Base-by-base conservation (phyloP, 495 filamentous ascomycete species). In the Cairneyella variabilis region DNA sequence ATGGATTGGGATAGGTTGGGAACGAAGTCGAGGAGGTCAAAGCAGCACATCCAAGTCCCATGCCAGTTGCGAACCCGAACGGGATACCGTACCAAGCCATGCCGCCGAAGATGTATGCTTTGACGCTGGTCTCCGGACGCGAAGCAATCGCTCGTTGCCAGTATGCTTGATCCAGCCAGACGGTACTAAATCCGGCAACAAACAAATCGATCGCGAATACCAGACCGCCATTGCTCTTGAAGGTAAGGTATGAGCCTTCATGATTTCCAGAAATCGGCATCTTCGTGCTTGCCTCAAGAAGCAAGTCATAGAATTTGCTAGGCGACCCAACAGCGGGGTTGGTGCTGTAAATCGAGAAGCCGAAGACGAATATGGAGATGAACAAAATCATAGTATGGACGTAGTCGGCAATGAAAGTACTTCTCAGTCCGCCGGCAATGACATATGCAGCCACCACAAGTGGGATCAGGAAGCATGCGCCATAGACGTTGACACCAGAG, bases 111-210 rank as follows among this genome's bases (percentile, higher is more conserved):
- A 96, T 86, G 60, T 96, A 97, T 22, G 91, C 92, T 10, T 90
- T 90, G 32, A 96, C 85, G 5, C 89, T 89, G 50, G 91, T 85
- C 1, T 90, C 84, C 0, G 89, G 89, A 25, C 81, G 83, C 3
- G 90, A 89, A n/a, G 91, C 90, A 53, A 96, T 95, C 32, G 91
- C 90, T 67, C 95, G 92, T 76, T 95, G 91, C 74, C 91, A 95
- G 74, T 95, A 95, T 6, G 69, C 74, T 56, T 70, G 63, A 42
- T 67, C 66, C 7, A 57, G 53, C 14, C 28, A 61, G 34, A 64
- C 54, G 21, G 89, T 92, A 28, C 84, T 77, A 34, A 85, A 87
- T 62, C 85, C 88, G 38, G 86, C 87, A 46, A 90, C 80, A 40
- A 95, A 78, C 65, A 95, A 93, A 70, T 95, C 95, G 39, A 95